Conservation (phyloP, 202 grass and related monocot genomes). For the Dendrocalamus latiflorus region DNA sequence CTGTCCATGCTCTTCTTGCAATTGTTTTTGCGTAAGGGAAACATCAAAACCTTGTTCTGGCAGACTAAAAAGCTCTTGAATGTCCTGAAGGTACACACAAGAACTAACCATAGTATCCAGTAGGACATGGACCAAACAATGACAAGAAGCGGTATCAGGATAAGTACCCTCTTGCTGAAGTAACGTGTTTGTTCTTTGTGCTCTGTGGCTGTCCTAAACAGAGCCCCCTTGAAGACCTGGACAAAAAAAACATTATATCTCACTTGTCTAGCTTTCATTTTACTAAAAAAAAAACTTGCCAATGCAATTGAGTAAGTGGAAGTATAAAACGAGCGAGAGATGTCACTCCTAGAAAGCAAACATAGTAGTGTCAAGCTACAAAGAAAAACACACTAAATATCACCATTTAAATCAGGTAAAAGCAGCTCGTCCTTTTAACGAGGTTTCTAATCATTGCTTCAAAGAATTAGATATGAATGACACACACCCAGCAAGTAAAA, state of each 20-base stretch:
- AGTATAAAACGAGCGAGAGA: background rate
- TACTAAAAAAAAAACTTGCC: background rate
- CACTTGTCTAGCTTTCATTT: background rate
- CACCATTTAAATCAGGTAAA: background rate
- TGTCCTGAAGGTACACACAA: slow-evolving; percentile 58
- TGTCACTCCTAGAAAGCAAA: background rate
- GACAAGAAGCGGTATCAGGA: background rate
- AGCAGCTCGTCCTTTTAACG: too few relatives aligned
- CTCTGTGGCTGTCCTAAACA: slow-evolving; percentile 93
- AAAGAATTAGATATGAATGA: background rate
- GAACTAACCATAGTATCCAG: background rate
- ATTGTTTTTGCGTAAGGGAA: slow-evolving; percentile 72
- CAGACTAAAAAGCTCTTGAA: slow-evolving; percentile 84
- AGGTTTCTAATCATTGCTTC: background rate
- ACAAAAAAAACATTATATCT: slow-evolving; percentile 15
- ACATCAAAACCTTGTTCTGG: slow-evolving; percentile 87
- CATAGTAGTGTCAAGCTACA: background rate
- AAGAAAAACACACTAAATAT: slow-evolving; percentile 2
- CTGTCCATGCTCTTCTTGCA: slow-evolving; percentile 84
- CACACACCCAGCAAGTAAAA: background rate
- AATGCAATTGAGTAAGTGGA: background rate
- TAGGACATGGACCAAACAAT: slow-evolving; percentile 16
- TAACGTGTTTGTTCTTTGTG: slow-evolving; percentile 98
- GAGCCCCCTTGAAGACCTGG: slow-evolving; percentile 83
- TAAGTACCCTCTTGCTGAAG: slow-evolving; percentile 81